phyloP scores from a whole-genome alignment of 2,329 filamentous ascomycete species.

The Fusarium virguliforme region DNA sequence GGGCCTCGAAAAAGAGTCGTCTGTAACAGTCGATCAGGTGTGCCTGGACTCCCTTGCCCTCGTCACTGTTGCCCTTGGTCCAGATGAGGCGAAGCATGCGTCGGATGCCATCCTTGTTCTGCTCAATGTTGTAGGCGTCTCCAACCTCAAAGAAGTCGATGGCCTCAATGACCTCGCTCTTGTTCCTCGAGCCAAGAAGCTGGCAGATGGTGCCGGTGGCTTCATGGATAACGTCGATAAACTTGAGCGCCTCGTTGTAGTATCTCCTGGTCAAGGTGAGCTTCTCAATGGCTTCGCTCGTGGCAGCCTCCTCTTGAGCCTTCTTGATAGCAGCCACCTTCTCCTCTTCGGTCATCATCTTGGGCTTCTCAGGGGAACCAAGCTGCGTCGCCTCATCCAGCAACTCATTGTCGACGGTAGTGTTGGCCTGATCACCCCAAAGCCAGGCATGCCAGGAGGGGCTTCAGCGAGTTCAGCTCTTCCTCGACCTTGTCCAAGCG shows the following conservation, averaged over 20 bases:
- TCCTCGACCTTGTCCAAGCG: constrained; percentile 86
- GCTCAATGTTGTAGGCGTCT: constrained; percentile 96
- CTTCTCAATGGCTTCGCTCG: constrained; percentile 89
- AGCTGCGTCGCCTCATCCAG: constrained; percentile 91
- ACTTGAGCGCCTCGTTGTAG: constrained; percentile 92
- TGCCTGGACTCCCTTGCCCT: constrained; percentile 97
- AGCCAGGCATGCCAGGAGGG: constrained; percentile 79
- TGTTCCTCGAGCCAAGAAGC: constrained; percentile 93
- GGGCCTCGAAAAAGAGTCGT: constrained; percentile 95
- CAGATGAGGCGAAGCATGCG: constrained; percentile 98
- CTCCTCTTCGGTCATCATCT: constrained; percentile 83
- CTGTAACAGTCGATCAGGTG: constrained; percentile 98
- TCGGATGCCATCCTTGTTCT: constrained; percentile 91
- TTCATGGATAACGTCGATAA: constrained; percentile 91
- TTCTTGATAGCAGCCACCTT: constrained; percentile 82
- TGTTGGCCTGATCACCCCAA: constrained; percentile 77
- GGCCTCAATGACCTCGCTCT: constrained; percentile 98
- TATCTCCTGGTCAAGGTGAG: constrained; percentile 91
- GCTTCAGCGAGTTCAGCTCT: constrained; percentile 85
- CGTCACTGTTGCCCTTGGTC: constrained; percentile 99
- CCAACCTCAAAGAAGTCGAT: constrained; percentile 98
- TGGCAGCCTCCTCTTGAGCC: constrained; percentile 88
- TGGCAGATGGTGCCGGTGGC: constrained; percentile 88
- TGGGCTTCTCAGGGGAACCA: constrained; percentile 77
- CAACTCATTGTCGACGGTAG: constrained; percentile 81